Evolutionary conservation across 495 filamentous ascomycete species (phyloP), one percentile per base, ranked within the genome.

Genomic region (Trichocladium antarcticum): DNA sequence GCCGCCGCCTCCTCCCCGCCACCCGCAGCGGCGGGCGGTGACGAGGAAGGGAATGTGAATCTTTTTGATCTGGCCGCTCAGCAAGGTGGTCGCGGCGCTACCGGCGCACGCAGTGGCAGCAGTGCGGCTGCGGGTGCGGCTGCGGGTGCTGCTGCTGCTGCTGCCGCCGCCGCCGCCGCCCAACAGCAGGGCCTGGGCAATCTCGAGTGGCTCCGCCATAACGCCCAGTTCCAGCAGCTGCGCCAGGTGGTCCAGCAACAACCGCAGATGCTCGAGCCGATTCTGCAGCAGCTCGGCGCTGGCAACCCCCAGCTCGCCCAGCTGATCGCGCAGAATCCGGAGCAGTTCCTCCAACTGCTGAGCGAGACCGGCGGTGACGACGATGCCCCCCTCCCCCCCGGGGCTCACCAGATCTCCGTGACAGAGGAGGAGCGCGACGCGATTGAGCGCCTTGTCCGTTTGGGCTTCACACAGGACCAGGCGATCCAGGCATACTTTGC

Each of bases 401-500:
- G 92, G 41, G 81, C 87, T 2, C 87, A 94, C 61, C 79, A 85
- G 37, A 93, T 98, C 51, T 74, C 78, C 14, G 92, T 98, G 28
- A 96, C 93, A 0, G 86, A 94, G 63, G 92, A 96, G 60, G 92
- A 98, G 69, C 78, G 89, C 37, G 89, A 93, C 60, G 92, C 92
- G 6, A 98, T 98, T 57, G 92, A 98, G 72, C 76, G 92, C 60
- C 73, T 98, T 54, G 90, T 86, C 64, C 81, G 81, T 47, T 80
- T 98, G 24, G 92, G 92, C 10, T 98, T 98, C 65, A 79, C 89
- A 44, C 82, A 89, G 24, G 90, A 97, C 57, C 77, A 84, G 55
- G 93, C 90, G 37, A 95, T 98, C 62, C 92, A 98, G 71, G 92
- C 92, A 11, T 98, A 97, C 71, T 97, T 98, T 64, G 92, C 92